These are phyloP conservation scores for Microascus cirrosus DNA, from an alignment of 2,329 filamentous ascomycete species.

Conservation along the genomic window DNA sequence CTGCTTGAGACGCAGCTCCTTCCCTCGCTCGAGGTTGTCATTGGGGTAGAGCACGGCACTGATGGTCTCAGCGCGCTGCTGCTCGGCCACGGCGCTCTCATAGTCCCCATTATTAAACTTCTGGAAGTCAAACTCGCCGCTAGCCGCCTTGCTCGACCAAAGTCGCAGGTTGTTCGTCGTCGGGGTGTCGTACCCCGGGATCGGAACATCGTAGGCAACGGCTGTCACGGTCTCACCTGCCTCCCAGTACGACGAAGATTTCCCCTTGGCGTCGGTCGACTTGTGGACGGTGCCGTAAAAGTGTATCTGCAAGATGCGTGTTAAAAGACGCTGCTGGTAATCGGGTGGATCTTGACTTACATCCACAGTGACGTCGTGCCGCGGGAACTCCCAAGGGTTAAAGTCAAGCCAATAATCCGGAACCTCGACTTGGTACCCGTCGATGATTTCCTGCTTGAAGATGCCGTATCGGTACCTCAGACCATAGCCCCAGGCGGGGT, in stretches of 20 bases:
- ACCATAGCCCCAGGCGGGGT: conserved; percentile 94
- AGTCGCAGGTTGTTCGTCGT: conserved; percentile 95
- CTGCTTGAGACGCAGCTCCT: conserved; percentile 95
- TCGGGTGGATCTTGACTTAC: conserved; percentile 28
- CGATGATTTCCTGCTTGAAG: conserved; percentile 98
- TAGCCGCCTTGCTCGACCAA: conserved; percentile 96
- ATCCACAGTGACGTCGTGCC: conserved; percentile 90
- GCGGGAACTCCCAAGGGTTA: conserved; percentile 97
- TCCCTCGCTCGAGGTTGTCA: conserved; percentile 90
- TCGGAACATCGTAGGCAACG: conserved; percentile 84
- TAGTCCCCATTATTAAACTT: conserved; percentile 99
- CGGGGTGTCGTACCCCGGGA: conserved; percentile 80
- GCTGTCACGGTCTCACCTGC: conserved; percentile 87
- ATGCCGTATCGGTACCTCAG: conserved; percentile 93
- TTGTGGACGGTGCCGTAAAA: conserved; percentile 85
- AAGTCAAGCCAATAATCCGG: conserved; percentile 99
- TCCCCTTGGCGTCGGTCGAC: conserved; percentile 64
- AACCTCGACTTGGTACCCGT: conserved; percentile 96
- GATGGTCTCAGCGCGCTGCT: conserved; percentile 98
- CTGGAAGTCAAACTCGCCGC: conserved; percentile 97
- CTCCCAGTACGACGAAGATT: conserved; percentile 68
- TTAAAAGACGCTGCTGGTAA: background rate
- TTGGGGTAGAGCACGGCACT: conserved; percentile 96
- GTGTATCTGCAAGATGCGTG: conserved; percentile 49
- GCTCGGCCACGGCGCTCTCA: conserved; percentile 93